Evolutionary conservation across 2,329 filamentous ascomycete species (phyloP).

Genomic region (Fusarium sp.): DNA sequence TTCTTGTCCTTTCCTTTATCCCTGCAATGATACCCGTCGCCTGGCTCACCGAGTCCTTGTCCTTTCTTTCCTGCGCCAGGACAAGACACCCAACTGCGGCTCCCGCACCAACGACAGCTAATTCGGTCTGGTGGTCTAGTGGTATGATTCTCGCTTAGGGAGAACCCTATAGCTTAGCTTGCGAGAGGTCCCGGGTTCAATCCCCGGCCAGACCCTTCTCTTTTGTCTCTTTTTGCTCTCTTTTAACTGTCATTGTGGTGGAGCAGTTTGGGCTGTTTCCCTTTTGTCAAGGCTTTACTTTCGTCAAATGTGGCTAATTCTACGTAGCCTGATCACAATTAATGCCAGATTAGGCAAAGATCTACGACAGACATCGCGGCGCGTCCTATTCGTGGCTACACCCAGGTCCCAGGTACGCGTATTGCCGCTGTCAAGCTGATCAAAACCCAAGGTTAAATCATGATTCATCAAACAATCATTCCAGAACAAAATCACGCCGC

Average conservation of each 20-base stretch:
- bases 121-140: neutral
- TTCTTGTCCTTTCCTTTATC: neutral
- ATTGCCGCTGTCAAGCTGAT: neutral
- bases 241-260: neutral
- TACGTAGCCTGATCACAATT: too few relatives aligned
- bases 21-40: neutral
- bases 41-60: too few relatives aligned
- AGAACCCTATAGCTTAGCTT: constrained; percentile 41
- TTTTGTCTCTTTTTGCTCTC: neutral
- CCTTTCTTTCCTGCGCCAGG: fast-evolving
- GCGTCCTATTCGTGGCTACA: neutral
- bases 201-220: constrained; percentile 54
- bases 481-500: neutral
- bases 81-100: neutral
- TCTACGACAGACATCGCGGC: neutral
- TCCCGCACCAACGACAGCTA: neutral
- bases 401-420: too few relatives aligned
- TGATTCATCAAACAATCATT: neutral
- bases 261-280: neutral
- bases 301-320: neutral
- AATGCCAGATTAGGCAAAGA: neutral
- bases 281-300: neutral
- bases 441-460: neutral
- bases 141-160: neutral
- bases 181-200: constrained; percentile 59